Base-by-base conservation (phyloP, 2,329 filamentous ascomycete genomes). In the Fusarium cyanostomum region DNA sequence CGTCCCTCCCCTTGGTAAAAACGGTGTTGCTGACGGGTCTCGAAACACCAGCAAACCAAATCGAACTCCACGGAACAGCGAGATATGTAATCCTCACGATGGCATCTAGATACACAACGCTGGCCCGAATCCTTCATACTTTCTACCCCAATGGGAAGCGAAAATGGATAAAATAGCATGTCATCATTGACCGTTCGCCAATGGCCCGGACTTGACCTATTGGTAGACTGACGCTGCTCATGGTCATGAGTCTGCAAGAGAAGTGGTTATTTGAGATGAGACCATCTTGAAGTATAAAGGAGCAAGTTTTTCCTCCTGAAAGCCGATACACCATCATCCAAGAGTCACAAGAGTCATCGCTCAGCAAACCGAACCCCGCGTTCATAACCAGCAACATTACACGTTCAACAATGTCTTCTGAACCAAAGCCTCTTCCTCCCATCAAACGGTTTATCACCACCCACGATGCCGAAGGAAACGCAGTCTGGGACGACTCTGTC, bases 381-480 rank as follows among this genome's bases (percentile, higher is more conserved):
- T 9, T 28, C 16, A 27, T 12, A 27, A 30, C 24, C 37, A 31
- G 26, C 31, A 51, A 27, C 30, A 52, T 9, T 27, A 26, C 33
- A 24, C 7, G 35, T n/a, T 13, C 11, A 35, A 45, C 49, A 11
- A 66, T 66, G 58, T 55, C 57, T 38, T 62, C 62, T 6, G 39
- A 56, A n/a, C 15, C 59, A 7, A 33, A 64, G 28, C 33, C 56
- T 26, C 64, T 68, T 10, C 62, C 58, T 35, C 48, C 56, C 12
- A 28, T 70, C 54, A 57, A 37, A 34, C 58, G 62, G 16, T 65
- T 63, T 48, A 68, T 71, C 56, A 66, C 68, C 27, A 65, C 59
- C 2, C 64, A 68, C 24, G 53, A 70, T 44, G 50, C 35, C 27
- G 21, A 61, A 15, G 59, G 67, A 16, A 60, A 65, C 27, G 56